Conservation (phyloP, 352 stramenopile genomes). For the Albugo laibachii region DNA sequence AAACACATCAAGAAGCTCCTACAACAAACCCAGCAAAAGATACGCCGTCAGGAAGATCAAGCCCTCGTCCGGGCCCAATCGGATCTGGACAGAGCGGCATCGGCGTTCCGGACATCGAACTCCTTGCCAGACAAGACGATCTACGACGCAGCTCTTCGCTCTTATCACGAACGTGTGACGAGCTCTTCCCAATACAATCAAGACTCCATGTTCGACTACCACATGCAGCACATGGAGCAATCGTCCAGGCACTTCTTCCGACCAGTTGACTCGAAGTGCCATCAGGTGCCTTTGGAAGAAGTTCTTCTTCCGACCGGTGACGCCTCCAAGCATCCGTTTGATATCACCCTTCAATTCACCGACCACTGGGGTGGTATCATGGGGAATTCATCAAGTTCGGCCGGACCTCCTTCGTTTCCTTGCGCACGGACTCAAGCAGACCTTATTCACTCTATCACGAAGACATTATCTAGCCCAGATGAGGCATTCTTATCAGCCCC, state of each 20-base stretch:
- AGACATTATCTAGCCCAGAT: not conserved
- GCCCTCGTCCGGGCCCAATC: too few species aligned
- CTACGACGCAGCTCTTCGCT: not conserved
- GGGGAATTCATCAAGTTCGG: slow-evolving; percentile 1
- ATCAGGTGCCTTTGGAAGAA: slow-evolving; percentile 1
- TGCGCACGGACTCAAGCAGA: not conserved
- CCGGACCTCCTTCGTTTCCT: not conserved
- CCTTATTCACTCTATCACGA: not conserved
- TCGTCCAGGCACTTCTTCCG: slow-evolving; percentile 3
- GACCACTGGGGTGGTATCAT: slow-evolving; percentile 6
- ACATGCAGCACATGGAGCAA: slow-evolving; percentile 1
- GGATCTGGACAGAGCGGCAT: not conserved
- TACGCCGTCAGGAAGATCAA: not conserved
- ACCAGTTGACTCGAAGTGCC: slow-evolving; percentile 3
- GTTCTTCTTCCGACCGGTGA: not conserved
- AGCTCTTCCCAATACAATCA: slow-evolving; percentile 3
- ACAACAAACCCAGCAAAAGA: not conserved
- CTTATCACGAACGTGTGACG: slow-evolving; percentile 2
- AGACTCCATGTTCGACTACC: slow-evolving; percentile 6
- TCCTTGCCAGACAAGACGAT: not conserved
- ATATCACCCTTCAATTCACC: slow-evolving; percentile 4
- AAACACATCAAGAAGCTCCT: not conserved
- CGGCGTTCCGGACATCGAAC: not conserved
- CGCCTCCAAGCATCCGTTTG: slow-evolving; percentile 2
- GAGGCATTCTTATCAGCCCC: not conserved